Evolutionary conservation across 371 early-diverging fungal genomes (phyloP), one percentile per base, ranked within the genome.

Genomic region (Chytridium lagenaria): DNA sequence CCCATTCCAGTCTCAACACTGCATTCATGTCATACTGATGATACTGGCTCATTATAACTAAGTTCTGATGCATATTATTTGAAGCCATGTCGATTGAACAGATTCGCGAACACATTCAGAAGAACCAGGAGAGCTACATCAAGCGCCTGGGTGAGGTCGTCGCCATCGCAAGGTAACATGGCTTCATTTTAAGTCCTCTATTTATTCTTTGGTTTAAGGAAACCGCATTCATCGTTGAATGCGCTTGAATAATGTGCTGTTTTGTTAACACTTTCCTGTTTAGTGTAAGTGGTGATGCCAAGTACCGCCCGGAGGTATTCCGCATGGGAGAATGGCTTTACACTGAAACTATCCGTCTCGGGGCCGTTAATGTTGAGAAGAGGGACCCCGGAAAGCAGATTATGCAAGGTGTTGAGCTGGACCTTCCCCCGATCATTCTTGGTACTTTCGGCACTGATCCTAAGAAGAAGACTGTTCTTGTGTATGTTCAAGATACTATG

Each of bases 351-450:
- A 86, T 91, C 79, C 84, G 85, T 12, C 89, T 97, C 38, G 94
- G 92, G 71, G 92, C 91, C 59, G 85, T 55, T 39, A 80, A 83
- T 63, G 86, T 88, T 57, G 86, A 88, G 73, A 84, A 80, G 50
- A 91, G 87, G 64, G 89, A 93, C 57, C 90, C 92, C 28, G 98
- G 98, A 64, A 90, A 85, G 72, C 97, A 98, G 78, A 82, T 84
- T 39, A 85, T 96, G 81, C 90, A 96, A 38, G 97, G 95, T 31
- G 49, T 67, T 68, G 81, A 78, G 37, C 83, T 97, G 40, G 89
- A 91, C 40, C 85, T 97, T 68, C 97, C 98, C 71, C 98, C 97
- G 34, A 90, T 98, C 75, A 89, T 98, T 59, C 87, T 98, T 72
- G 98, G 93, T 31, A 88, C 89, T 67, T 93, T 95, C 74, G 98